Conservation (phyloP, 2,329 filamentous ascomycete genomes). For the Pezicula rhizophila region DNA sequence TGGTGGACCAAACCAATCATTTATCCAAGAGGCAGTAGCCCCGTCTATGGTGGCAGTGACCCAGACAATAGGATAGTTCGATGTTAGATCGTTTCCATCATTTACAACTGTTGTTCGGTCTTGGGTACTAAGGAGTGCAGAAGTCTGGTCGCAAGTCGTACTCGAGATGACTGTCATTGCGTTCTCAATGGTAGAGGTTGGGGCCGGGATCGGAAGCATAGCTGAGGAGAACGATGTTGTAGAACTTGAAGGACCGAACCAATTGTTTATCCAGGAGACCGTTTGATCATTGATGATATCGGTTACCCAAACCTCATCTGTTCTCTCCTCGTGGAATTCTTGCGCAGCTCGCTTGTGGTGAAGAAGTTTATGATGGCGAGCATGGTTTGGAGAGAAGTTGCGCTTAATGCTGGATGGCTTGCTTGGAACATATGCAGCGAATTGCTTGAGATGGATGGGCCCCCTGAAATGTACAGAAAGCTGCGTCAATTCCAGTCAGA, state of each 20-base stretch:
- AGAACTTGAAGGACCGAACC: constrained; percentile 22
- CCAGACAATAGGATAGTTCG: too few species aligned
- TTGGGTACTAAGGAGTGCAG: not conserved
- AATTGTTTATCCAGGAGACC: constrained; percentile 54
- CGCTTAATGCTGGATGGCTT: constrained; percentile 30
- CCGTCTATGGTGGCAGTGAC: constrained; percentile 10
- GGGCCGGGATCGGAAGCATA: not conserved
- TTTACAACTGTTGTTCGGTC: constrained; percentile 7
- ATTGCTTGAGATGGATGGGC: constrained; percentile 58
- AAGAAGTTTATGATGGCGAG: constrained; percentile 41
- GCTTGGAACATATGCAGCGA: constrained; percentile 58
- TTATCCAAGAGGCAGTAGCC: constrained; percentile 17
- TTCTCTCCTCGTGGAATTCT: constrained; percentile 29
- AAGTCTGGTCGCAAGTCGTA: constrained; percentile 1
- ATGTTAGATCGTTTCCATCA: too few species aligned
- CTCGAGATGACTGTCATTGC: not conserved
- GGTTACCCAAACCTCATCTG: constrained; percentile 42
- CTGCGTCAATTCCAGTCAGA: constrained; percentile 32
- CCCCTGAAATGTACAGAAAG: constrained; percentile 69
- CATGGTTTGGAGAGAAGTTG: constrained; percentile 26
- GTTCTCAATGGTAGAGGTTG: constrained; percentile 9
- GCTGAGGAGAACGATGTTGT: constrained; percentile 10
- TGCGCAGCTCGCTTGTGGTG: constrained; percentile 33
- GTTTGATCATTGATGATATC: constrained; percentile 53
- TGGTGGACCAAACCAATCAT: constrained; percentile 13